phyloP scores from a whole-genome alignment of 345 rosid species.

The Microcos paniculata region DNA sequence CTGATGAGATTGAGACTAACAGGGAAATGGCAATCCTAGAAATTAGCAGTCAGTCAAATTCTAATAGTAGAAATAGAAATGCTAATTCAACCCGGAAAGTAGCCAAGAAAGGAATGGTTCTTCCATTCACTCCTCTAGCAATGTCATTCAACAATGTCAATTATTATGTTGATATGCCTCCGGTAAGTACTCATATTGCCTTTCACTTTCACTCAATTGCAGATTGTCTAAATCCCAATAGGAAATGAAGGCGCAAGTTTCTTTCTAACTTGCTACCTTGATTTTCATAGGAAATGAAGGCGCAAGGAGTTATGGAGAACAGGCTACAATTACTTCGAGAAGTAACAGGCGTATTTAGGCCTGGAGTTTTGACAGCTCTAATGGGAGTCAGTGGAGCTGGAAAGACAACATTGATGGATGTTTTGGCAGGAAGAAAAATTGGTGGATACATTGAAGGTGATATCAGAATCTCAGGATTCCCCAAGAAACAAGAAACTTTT shows the following conservation, averaged over 20 bases:
- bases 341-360: constrained; percentile 85
- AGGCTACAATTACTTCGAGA: constrained; percentile 69
- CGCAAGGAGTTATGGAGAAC: constrained; percentile 67
- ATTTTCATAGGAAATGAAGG: constrained; percentile 73
- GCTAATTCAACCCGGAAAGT: background rate
- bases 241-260: too few species aligned
- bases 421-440: constrained; percentile 84
- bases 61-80: background rate
- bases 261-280: background rate
- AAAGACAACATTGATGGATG: constrained; percentile 95
- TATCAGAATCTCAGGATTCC: constrained; percentile 76
- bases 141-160: constrained; percentile 53
- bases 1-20: constrained; percentile 35
- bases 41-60: constrained; percentile 21
- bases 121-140: constrained; percentile 53
- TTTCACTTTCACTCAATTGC: too few species aligned
- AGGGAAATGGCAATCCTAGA: constrained; percentile 14
- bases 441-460: constrained; percentile 95
- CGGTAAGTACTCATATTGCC: constrained; percentile 25
- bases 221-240: background rate
- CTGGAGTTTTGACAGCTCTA: constrained; percentile 83
- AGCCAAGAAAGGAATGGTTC: constrained; percentile 53
- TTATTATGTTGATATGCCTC: constrained; percentile 54
- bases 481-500: constrained; percentile 84
- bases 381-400: constrained; percentile 99